These are phyloP conservation scores for Entamoeba dispar DNA, from an alignment of 208 protist species.

Conservation along the genomic window DNA sequence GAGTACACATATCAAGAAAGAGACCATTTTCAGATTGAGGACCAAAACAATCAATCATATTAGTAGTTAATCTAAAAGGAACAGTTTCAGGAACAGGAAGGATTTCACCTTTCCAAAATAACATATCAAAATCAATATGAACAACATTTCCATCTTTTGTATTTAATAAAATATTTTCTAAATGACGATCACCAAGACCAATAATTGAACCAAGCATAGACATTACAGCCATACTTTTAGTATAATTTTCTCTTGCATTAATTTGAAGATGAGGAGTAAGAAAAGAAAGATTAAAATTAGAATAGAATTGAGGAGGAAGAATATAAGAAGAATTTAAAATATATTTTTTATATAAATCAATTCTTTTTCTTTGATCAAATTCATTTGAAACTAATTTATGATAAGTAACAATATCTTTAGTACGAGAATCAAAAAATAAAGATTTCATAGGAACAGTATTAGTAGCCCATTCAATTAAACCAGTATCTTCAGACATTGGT, in stretches of 20 bases:
- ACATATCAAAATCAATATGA: conserved; percentile 14
- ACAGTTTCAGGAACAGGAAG: conserved; percentile 3
- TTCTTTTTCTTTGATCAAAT: not conserved
- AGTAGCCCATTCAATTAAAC: not conserved
- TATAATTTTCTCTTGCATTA: not conserved
- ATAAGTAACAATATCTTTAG: not conserved
- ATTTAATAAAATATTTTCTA: conserved; percentile 14
- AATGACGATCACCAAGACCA: conserved; percentile 17
- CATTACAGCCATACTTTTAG: not conserved
- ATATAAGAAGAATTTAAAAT: not conserved
- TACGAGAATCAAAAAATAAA: too few relatives aligned
- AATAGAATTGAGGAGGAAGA: not conserved
- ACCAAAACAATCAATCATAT: conserved; percentile 11
- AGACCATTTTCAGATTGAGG: not conserved
- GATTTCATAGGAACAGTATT: not conserved
- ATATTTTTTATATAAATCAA: not conserved
- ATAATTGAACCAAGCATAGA: conserved; percentile 2
- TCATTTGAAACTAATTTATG: not conserved
- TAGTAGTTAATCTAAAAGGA: conserved; percentile 14
- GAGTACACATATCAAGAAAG: not conserved
- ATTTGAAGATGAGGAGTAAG: not conserved
- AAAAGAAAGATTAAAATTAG: not conserved
- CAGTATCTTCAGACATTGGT: not conserved
- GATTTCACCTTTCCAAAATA: not conserved
- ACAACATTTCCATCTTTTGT: not conserved